A percentile compares a stretch with the other conserved stretches of the same genome.
phyloP scores from a whole-genome alignment of 2,329 filamentous ascomycete species.

The Scleromitrula shiraiana region DNA sequence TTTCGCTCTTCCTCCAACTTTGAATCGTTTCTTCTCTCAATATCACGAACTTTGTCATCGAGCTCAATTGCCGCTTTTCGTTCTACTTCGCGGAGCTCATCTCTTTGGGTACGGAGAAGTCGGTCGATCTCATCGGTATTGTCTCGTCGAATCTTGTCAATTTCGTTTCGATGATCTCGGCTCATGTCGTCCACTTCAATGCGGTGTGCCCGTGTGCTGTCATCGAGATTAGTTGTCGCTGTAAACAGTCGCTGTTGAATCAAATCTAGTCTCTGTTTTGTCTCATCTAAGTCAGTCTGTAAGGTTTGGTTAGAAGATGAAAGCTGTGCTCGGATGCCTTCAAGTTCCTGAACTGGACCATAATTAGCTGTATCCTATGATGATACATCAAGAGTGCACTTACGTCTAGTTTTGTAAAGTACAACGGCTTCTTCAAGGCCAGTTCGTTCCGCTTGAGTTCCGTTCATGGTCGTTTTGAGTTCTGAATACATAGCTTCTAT shows the following conservation, averaged over 20 bases:
- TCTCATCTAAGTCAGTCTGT: slow-evolving; percentile 59
- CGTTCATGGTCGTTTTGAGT: slow-evolving; percentile 65
- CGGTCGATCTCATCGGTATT: slow-evolving; percentile 48
- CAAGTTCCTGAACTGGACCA: slow-evolving; percentile 38
- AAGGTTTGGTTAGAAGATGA: slow-evolving; percentile 41
- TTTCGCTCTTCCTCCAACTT: slow-evolving; percentile 59
- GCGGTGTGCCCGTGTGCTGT: slow-evolving; percentile 41
- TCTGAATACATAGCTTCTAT: slow-evolving; percentile 68
- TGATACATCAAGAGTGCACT: slow-evolving; percentile 16
- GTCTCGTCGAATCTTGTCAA: slow-evolving; percentile 45
- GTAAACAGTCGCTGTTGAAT: slow-evolving; percentile 37
- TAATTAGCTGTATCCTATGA: slow-evolving; percentile 6
- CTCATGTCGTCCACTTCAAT: slow-evolving; percentile 45
- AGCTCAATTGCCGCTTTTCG: slow-evolving; percentile 46
- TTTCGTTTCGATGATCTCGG: slow-evolving; percentile 46
- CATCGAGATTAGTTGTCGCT: slow-evolving; percentile 42
- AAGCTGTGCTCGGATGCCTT: slow-evolving; percentile 32
- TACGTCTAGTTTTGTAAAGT: slow-evolving; percentile 56
- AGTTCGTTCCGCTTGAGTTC: slow-evolving; percentile 58
- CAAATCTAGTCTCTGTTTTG: slow-evolving; percentile 34
- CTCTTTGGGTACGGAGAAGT: slow-evolving; percentile 53
- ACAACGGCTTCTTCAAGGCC: slow-evolving; percentile 67
- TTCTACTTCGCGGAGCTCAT: slow-evolving; percentile 58
- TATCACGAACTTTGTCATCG: slow-evolving; percentile 25
- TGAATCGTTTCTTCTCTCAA: slow-evolving; percentile 26